Percentiles rank a stretch among this genome's conserved stretches.
phyloP scores from a whole-genome alignment of 495 filamentous ascomycete genomes.

The Chaetomium tenue region DNA sequence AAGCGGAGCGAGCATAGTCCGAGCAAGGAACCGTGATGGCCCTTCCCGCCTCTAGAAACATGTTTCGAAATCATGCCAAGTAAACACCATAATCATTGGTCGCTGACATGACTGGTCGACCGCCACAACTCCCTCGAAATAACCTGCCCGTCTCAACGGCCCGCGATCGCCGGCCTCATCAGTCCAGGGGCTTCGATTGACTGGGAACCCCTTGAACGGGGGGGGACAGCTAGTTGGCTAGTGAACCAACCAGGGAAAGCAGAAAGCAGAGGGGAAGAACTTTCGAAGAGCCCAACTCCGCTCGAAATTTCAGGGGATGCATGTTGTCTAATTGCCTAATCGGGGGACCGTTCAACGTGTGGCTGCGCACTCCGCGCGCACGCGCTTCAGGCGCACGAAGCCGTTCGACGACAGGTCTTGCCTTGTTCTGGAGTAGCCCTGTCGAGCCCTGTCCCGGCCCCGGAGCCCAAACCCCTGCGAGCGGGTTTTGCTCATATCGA shows the following conservation, averaged over 20 bases:
- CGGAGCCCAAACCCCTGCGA: not conserved
- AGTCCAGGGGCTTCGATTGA: no score
- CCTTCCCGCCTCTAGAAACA: not conserved
- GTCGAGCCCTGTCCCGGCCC: no score
- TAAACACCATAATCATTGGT: not conserved
- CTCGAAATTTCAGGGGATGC: not conserved
- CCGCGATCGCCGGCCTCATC: slow-evolving; percentile 2
- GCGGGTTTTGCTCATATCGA: not conserved
- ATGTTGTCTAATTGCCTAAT: slow-evolving; percentile 6
- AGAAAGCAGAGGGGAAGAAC: not conserved
- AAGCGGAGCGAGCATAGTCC: no score
- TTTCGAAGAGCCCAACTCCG: not conserved
- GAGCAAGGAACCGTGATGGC: not conserved
- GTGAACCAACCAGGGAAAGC: not conserved
- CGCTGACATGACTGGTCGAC: not conserved
- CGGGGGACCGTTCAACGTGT: not conserved
- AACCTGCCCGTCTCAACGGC: slow-evolving; percentile 7
- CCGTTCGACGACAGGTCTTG: not conserved
- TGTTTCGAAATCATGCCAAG: not conserved
- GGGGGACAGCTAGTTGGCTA: no score
- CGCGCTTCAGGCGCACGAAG: not conserved
- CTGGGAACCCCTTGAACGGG: not conserved
- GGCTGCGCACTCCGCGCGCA: not conserved
- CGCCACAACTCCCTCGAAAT: not conserved
- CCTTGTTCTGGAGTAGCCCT: no score